Percentiles rank a stretch among this genome's conserved stretches.
phyloP scores from a whole-genome alignment of 495 filamentous ascomycete species.

The Daldinia vernicosa region DNA sequence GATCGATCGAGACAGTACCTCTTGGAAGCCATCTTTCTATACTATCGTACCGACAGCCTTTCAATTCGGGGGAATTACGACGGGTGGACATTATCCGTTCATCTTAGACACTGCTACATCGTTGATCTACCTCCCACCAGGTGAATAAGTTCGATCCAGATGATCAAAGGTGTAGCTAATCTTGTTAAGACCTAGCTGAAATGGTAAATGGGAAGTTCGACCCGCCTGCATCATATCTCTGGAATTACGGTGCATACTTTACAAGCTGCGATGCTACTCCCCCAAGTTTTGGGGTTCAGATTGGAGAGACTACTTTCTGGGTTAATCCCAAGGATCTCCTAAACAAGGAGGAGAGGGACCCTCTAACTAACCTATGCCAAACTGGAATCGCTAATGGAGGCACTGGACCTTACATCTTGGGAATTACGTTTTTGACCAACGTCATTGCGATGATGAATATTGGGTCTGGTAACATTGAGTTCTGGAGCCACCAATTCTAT shows the following conservation, averaged over 20 bases:
- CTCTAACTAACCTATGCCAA: slow-evolving; percentile 57
- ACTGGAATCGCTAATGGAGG: slow-evolving; percentile 56
- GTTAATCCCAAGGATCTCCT: slow-evolving; percentile 67
- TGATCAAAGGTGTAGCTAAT: background rate
- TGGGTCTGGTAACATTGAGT: slow-evolving; percentile 43
- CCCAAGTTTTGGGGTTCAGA: slow-evolving; percentile 62
- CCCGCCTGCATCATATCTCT: slow-evolving; percentile 62
- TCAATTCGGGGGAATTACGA: slow-evolving; percentile 45
- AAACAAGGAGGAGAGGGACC: slow-evolving; percentile 47
- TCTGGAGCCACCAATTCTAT: slow-evolving; percentile 27
- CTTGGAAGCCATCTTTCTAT: slow-evolving; percentile 1
- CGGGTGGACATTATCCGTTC: slow-evolving; percentile 50
- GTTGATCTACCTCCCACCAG: slow-evolving; percentile 53
- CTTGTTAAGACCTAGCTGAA: slow-evolving; percentile 52
- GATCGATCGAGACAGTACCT: background rate
- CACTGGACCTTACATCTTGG: slow-evolving; percentile 62
- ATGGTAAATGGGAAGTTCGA: slow-evolving; percentile 61
- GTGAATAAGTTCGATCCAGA: background rate
- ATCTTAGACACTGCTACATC: slow-evolving; percentile 61
- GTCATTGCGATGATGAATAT: slow-evolving; percentile 71
- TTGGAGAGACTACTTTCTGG: slow-evolving; percentile 59
- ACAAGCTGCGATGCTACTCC: slow-evolving; percentile 64
- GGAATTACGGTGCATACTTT: slow-evolving; percentile 57
- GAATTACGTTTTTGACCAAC: slow-evolving; percentile 71
- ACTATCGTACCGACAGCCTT: slow-evolving; percentile 23